Conservation (phyloP, 2,329 filamentous ascomycete species). For the Xylariaceae sp. region DNA sequence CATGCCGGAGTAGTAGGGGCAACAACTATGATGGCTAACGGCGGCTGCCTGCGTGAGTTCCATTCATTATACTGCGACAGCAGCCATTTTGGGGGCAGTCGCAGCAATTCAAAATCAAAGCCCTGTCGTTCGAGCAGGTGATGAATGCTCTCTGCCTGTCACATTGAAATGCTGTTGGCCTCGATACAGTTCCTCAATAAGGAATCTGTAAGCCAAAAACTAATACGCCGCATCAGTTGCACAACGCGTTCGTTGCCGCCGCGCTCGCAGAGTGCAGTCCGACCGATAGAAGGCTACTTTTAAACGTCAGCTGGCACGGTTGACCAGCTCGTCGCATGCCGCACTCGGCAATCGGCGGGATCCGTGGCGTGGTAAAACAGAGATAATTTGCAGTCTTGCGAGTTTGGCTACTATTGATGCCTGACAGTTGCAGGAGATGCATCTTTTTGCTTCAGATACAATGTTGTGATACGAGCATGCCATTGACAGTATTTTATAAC, state of each 20-base stretch:
- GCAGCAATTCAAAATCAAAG: constrained; percentile 26
- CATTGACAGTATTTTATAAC: no score
- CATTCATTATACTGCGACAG: constrained; percentile 30
- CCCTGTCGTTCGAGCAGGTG: constrained; percentile 15
- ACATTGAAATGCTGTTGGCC: constrained; percentile 26
- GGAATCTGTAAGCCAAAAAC: constrained; percentile 29
- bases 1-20: constrained; percentile 25
- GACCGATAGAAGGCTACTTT: constrained; percentile 19
- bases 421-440: no score
- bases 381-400: no score
- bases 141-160: constrained; percentile 27
- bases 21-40: constrained; percentile 26
- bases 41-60: constrained; percentile 19
- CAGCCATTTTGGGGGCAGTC: constrained; percentile 28
- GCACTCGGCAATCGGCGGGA: constrained; percentile 29
- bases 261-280: constrained; percentile 26
- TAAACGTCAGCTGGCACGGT: constrained; percentile 25
- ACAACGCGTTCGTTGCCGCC: constrained; percentile 27
- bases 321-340: constrained; percentile 29
- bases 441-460: no score
- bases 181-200: constrained; percentile 32
- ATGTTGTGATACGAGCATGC: no score
- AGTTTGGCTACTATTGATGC: no score
- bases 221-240: constrained; percentile 30
- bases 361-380: constrained; percentile 14